Base-by-base conservation (phyloP, 1,284 basidiomycete genomes). In the Malassezia slooffiae region DNA sequence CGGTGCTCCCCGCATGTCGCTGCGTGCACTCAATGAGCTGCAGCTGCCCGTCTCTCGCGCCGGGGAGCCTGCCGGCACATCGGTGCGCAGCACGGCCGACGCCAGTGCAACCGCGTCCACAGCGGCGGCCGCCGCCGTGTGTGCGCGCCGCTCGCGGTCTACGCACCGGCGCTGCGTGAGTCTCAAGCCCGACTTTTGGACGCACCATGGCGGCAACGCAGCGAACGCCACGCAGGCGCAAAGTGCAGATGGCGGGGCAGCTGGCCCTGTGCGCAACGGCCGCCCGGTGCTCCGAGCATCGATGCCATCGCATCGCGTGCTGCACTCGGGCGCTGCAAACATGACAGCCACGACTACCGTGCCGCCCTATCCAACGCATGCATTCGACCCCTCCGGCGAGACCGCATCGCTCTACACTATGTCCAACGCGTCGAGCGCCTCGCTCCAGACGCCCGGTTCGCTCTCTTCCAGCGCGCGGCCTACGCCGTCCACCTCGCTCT, bases 401-500 rank as follows among this genome's bases (percentile, higher is more conserved):
- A n/a, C n/a, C n/a, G n/a, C n/a, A n/a, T n/a, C n/a, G n/a, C n/a
- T 48, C 13, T 43, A 43, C 20, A 19, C 46, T 4, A 31, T 36
- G 5, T 23, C 33, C 15, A 48, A 48, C 34, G 41, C 32, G 5
- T 48, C 46, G 11, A 16, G 17, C 2, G 5, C 43, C 13, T 48
- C 46, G 0, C 43, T 42, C 17, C 29, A 34, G 16, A 48, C 46
- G 12, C 46, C 46, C 7, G 31, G 36, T 13, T 38, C 40, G 52
- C 43, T 22, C 37, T 38, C 50, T 43, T 58, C 43, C 40, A 63
- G 63, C 37, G 35, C 44, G n/a, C 51, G 55, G 30, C 57, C 55
- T n/a, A 62, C 65, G 7, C 63, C 65, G 9, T 54, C 63, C 31
- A 65, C 63, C 5, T 61, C 63, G 1, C 38, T 56, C 5, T 60